Evolutionary conservation across 2,329 filamentous ascomycete genomes (phyloP).

Genomic region (Chaetomium globosum): DNA sequence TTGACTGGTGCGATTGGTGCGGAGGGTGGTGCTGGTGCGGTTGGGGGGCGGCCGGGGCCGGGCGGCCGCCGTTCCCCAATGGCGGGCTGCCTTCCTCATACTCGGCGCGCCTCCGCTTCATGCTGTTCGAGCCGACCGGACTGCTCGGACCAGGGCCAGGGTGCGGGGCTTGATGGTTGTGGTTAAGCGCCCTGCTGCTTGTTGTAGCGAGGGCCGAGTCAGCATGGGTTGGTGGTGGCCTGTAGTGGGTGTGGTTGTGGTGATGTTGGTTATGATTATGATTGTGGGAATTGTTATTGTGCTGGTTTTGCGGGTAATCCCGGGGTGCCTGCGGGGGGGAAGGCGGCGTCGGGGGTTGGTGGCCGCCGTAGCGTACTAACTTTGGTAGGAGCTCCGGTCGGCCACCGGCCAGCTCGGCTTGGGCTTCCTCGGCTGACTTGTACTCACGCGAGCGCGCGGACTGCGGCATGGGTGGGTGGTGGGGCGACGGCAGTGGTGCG

Average conservation of each 20-base stretch:
- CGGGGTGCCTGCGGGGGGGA: conserved; percentile 58
- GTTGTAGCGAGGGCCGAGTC: conserved; percentile 16
- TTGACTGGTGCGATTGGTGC: not conserved
- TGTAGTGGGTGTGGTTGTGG: conserved; percentile 36
- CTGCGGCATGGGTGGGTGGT: conserved; percentile 58
- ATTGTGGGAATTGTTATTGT: conserved; percentile 8
- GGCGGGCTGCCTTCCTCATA: conserved; percentile 93
- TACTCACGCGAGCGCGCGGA: conserved; percentile 78
- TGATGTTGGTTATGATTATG: conserved; percentile 17
- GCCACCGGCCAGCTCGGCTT: conserved; percentile 87
- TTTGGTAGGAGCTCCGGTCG: conserved; percentile 89
- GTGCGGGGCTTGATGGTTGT: conserved; percentile 11
- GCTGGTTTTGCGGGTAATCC: conserved; percentile 14
- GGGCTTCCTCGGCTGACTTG: conserved; percentile 92
- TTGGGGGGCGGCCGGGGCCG: conserved; percentile 54
- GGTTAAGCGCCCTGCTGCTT: conserved; percentile 50
- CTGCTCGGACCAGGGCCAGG: conserved; percentile 37
- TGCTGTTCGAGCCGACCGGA: conserved; percentile 45
- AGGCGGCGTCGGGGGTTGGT: conserved; percentile 89
- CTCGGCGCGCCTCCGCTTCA: conserved; percentile 79
- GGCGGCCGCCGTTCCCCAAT: conserved; percentile 73
- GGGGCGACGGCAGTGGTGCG: conserved; percentile 75
- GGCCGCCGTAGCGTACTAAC: conserved; percentile 91
- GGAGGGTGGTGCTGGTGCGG: not conserved
- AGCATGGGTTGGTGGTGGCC: conserved; percentile 15